These are phyloP conservation scores for Eutypa lata DNA, from an alignment of 2,329 filamentous ascomycete genomes.

Conservation along the genomic window DNA sequence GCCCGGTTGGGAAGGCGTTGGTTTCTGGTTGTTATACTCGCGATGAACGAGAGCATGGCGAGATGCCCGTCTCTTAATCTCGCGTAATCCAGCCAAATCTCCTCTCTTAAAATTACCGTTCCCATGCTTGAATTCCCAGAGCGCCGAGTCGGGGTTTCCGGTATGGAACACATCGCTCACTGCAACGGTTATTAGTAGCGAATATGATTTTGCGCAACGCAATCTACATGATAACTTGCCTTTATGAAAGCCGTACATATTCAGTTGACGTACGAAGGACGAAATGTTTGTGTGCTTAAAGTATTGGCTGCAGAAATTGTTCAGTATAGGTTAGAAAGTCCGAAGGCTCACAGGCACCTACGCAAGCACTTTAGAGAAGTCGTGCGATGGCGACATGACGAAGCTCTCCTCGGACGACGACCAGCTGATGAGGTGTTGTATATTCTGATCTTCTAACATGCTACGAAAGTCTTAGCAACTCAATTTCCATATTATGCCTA, in stretches of 20 bases:
- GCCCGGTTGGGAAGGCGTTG: constrained; percentile 72
- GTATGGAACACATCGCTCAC: constrained; percentile 99
- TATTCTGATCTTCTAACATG: constrained; percentile 92
- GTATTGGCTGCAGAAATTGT: constrained; percentile 67
- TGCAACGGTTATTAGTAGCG: constrained; percentile 36
- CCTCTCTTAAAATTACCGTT: constrained; percentile 96
- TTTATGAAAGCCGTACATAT: constrained; percentile 99
- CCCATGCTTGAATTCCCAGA: constrained; percentile 99
- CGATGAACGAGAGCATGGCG: constrained; percentile 90
- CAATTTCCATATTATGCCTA: neutral
- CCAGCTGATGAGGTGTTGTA: constrained; percentile 96
- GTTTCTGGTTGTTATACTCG: constrained; percentile 79
- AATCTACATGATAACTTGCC: constrained; percentile 47
- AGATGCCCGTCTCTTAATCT: constrained; percentile 93
- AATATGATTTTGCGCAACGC: neutral
- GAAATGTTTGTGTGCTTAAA: constrained; percentile 99
- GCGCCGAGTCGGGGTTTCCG: constrained; percentile 83
- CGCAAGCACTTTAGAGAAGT: constrained; percentile 98
- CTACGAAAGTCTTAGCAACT: constrained; percentile 44
- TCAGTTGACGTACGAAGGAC: constrained; percentile 94
- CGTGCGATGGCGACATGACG: constrained; percentile 95
- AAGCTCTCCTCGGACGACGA: constrained; percentile 92
- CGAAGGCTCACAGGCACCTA: constrained; percentile 47
- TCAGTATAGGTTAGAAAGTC: constrained; percentile 16
- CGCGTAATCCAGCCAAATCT: constrained; percentile 82